Evolutionary conservation across 129 eudicot genomes (phyloP).

Genomic region (Cynara cardunculus): DNA sequence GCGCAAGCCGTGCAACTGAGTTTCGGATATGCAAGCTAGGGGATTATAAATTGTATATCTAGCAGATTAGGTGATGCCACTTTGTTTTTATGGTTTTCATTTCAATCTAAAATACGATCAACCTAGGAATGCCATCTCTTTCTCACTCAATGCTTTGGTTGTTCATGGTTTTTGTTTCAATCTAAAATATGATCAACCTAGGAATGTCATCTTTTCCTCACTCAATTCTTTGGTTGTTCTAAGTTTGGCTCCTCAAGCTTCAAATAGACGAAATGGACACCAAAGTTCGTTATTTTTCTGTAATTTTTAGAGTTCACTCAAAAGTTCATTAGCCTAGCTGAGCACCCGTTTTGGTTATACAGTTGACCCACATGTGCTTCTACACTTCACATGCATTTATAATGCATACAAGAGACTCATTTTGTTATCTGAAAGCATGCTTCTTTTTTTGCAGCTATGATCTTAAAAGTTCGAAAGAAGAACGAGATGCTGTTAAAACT

Average conservation of each 20-base stretch:
- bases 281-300: background rate
- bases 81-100: background rate
- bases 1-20: too few relatives aligned
- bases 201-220: background rate
- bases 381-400: background rate
- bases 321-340: background rate
- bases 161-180: too few relatives aligned
- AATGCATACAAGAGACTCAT: background rate
- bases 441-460: constrained; percentile 47
- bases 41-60: background rate
- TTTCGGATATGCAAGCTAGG: background rate
- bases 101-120: too few relatives aligned
- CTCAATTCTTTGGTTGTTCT: background rate
- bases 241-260: background rate
- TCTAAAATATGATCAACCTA: background rate
- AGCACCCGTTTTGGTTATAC: background rate
- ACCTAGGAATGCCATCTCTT: background rate
- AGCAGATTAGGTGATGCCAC: background rate
- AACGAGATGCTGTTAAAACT: constrained; percentile 43
- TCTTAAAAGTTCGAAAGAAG: constrained; percentile 58
- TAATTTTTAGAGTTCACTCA: background rate
- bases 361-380: background rate
- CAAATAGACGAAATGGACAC: background rate
- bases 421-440: constrained; percentile 1
- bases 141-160: background rate